Percentiles rank a stretch among this genome's conserved stretches.
phyloP scores from a whole-genome alignment of 108 stramenopile species.

The Chaetoceros tenuissimus region DNA sequence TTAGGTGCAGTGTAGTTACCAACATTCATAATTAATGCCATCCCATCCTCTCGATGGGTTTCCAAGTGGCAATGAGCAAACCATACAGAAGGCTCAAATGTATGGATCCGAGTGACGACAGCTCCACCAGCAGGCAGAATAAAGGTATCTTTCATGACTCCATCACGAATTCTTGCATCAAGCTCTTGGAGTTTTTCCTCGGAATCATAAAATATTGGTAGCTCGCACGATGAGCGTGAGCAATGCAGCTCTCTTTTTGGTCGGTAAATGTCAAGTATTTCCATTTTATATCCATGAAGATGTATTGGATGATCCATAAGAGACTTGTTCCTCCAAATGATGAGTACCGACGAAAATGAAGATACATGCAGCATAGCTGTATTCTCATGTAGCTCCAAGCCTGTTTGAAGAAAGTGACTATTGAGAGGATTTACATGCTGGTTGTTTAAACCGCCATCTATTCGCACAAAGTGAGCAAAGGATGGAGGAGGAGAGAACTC shows the following conservation, averaged over 20 bases:
- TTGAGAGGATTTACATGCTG: constrained; percentile 12
- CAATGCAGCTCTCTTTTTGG: constrained; percentile 5
- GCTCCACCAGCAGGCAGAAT: constrained; percentile 20
- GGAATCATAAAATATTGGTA: constrained; percentile 3
- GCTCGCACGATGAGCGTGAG: constrained; percentile 3
- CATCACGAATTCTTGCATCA: too few relatives aligned
- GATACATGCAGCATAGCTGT: constrained; percentile 7
- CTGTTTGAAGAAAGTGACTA: not conserved
- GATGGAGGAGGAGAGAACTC: too few relatives aligned
- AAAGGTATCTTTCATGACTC: constrained; percentile 16
- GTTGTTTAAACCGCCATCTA: constrained; percentile 7
- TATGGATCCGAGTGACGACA: constrained; percentile 9
- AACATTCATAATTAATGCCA: constrained; percentile 17
- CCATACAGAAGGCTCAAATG: constrained; percentile 12
- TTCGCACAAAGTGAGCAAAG: constrained; percentile 15
- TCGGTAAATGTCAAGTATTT: constrained; percentile 20
- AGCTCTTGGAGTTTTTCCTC: constrained; percentile 7
- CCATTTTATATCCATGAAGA: constrained; percentile 13
- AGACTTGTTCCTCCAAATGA: constrained; percentile 18
- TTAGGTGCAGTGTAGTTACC: constrained; percentile 11
- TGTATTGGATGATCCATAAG: constrained; percentile 14
- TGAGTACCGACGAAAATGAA: constrained; percentile 4
- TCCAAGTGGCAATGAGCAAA: constrained; percentile 15
- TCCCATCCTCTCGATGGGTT: constrained; percentile 11
- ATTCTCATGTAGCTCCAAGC: constrained; percentile 8